These are phyloP conservation scores for Ceratocystis cubensis DNA, from an alignment of 2,329 filamentous ascomycete species.

Conservation along the genomic window DNA sequence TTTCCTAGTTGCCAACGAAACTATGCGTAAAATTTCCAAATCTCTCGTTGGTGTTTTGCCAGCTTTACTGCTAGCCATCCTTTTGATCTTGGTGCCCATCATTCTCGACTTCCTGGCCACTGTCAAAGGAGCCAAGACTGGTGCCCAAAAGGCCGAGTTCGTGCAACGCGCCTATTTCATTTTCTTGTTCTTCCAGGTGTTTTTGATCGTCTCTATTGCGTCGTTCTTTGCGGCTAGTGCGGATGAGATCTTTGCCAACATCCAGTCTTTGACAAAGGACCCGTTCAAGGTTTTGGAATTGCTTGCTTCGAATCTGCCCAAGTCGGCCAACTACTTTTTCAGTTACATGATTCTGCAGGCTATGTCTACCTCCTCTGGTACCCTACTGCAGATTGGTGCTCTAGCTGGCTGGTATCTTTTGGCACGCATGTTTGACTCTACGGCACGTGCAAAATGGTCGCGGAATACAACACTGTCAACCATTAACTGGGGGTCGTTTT, in stretches of 20 bases:
- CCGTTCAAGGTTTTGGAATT: constrained; percentile 49
- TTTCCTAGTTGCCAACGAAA: constrained; percentile 50
- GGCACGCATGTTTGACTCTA: constrained; percentile 70
- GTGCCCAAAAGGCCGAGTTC: constrained; percentile 63
- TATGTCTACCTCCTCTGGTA: constrained; percentile 78
- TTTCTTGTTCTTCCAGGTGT: constrained; percentile 90
- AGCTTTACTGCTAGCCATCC: constrained; percentile 58
- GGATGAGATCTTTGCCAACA: constrained; percentile 45
- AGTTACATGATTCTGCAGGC: constrained; percentile 96
- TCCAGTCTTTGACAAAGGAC: constrained; percentile 40
- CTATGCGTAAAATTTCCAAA: constrained; percentile 48
- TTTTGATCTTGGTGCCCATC: constrained; percentile 70
- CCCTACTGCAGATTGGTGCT: constrained; percentile 68
- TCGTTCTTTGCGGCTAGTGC: constrained; percentile 56
- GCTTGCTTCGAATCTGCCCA: constrained; percentile 68
- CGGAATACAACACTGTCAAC: constrained; percentile 66
- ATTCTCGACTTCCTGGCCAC: constrained; percentile 61
- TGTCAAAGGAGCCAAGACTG: constrained; percentile 71
- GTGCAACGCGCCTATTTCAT: constrained; percentile 88
- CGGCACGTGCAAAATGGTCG: constrained; percentile 67
- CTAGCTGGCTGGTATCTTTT: constrained; percentile 72
- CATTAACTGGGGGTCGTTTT: constrained; percentile 85
- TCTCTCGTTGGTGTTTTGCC: constrained; percentile 76
- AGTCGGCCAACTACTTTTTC: constrained; percentile 92
- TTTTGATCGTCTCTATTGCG: constrained; percentile 80